Evolutionary conservation across 2,329 filamentous ascomycete genomes (phyloP).

Genomic region (Penicillium sp.): DNA sequence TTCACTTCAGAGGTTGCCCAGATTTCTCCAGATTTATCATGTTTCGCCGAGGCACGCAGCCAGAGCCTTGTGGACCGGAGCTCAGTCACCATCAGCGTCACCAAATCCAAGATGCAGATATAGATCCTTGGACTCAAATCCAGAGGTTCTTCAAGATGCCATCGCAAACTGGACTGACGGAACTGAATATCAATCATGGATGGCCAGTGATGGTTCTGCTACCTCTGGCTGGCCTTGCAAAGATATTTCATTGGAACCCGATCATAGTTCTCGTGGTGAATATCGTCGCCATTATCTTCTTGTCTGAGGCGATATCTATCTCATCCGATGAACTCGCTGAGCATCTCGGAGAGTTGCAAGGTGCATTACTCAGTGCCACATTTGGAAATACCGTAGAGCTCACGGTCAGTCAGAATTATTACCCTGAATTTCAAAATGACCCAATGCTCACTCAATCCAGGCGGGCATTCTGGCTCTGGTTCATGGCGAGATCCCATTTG

Average conservation of each 20-base stretch:
- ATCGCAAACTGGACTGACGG: not conserved
- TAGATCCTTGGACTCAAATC: constrained; percentile 1
- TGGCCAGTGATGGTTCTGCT: constrained; percentile 7
- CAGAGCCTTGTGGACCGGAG: not conserved
- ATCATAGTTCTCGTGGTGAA: constrained; percentile 12
- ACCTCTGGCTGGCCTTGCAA: constrained; percentile 8
- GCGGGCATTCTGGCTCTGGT: constrained; percentile 80
- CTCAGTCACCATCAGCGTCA: not conserved
- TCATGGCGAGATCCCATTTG: constrained; percentile 79
- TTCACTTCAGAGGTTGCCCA: not conserved
- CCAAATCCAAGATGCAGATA: not conserved
- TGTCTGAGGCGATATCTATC: constrained; percentile 12
- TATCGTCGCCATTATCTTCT: constrained; percentile 10
- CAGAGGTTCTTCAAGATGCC: constrained; percentile 5
- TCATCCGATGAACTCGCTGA: constrained; percentile 10
- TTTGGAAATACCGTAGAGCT: constrained; percentile 16
- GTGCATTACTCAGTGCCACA: constrained; percentile 14
- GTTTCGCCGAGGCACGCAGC: not conserved
- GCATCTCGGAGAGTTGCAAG: constrained; percentile 13
- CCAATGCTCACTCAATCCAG: constrained; percentile 3
- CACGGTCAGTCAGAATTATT: constrained; percentile 1
- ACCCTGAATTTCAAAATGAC: not conserved
- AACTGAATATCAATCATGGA: not conserved
- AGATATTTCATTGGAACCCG: constrained; percentile 12
- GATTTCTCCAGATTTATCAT: not conserved